These are phyloP conservation scores for Mentha longifolia DNA, from an alignment of 257 asterid genomes.

Conservation along the genomic window DNA sequence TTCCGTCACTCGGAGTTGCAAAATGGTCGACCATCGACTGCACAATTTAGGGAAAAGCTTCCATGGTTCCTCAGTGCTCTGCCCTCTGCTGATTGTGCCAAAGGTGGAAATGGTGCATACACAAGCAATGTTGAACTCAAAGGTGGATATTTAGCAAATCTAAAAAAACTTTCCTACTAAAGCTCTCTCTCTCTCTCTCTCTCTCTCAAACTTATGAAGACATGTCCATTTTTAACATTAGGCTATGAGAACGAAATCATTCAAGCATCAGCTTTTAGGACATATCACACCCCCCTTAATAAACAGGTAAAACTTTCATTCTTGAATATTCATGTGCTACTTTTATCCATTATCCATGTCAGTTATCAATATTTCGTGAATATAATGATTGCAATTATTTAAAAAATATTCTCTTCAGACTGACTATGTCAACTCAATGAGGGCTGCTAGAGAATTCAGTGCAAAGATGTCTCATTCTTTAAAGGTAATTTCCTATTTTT, in stretches of 20 bases:
- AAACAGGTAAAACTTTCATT: constrained; percentile 61
- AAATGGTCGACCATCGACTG: constrained; percentile 81
- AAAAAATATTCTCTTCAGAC: constrained; percentile 42
- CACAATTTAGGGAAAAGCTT: constrained; percentile 84
- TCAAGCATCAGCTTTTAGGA: constrained; percentile 90
- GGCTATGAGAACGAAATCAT: constrained; percentile 80
- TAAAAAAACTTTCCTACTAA: neutral
- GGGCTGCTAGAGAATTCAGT: constrained; percentile 95
- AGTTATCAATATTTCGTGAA: neutral
- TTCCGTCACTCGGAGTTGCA: constrained; percentile 86
- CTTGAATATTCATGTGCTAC: neutral
- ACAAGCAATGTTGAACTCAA: constrained; percentile 77
- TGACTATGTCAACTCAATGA: constrained; percentile 93
- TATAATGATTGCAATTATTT: neutral
- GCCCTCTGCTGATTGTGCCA: constrained; percentile 97
- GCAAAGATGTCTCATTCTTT: constrained; percentile 77
- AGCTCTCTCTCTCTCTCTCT: neutral
- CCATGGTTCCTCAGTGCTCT: constrained; percentile 96
- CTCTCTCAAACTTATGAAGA: constrained; percentile 26
- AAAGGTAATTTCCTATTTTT: constrained; percentile 50
- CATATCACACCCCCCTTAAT: constrained; percentile 95
- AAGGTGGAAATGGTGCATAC: constrained; percentile 98
- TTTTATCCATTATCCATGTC: neutral
- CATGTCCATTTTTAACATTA: constrained; percentile 39
- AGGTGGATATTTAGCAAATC: constrained; percentile 48